A percentile compares a stretch with the other conserved stretches of the same genome.
phyloP scores from a whole-genome alignment of 2,329 filamentous ascomycete genomes.

The Anthostomella pinea region DNA sequence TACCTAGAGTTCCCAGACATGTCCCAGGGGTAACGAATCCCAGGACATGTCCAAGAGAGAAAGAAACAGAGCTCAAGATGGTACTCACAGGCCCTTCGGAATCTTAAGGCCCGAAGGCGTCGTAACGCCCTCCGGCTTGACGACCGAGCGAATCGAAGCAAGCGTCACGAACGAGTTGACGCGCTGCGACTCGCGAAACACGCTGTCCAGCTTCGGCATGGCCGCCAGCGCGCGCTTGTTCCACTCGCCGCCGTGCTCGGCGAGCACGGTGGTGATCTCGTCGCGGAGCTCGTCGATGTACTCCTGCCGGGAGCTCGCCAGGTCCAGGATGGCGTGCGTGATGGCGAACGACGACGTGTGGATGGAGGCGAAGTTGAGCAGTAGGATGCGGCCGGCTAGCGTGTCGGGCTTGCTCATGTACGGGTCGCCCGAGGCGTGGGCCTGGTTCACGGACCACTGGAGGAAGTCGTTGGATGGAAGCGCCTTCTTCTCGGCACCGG shows the following conservation, averaged over 20 bases:
- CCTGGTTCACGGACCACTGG: constrained; percentile 17
- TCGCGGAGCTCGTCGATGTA: constrained; percentile 43
- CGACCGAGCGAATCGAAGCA: constrained; percentile 24
- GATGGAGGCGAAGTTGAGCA: constrained; percentile 37
- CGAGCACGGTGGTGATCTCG: constrained; percentile 37
- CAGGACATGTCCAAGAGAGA: too few relatives aligned
- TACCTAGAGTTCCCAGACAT: too few relatives aligned
- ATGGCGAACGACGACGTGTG: constrained; percentile 37
- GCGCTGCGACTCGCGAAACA: constrained; percentile 39
- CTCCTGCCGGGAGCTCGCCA: constrained; percentile 34
- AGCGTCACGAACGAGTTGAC: constrained; percentile 32
- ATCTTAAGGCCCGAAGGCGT: constrained; percentile 35
- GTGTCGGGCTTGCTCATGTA: constrained; percentile 23
- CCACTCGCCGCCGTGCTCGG: constrained; percentile 28
- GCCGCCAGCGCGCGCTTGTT: constrained; percentile 32
- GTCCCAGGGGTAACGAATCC: neutral
- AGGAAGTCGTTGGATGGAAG: constrained; percentile 25
- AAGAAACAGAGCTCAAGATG: constrained; percentile 28
- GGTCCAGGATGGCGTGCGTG: constrained; percentile 41
- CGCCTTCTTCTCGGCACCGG: constrained; percentile 13
- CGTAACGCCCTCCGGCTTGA: constrained; percentile 25
- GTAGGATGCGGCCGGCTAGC: constrained; percentile 27
- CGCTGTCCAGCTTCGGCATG: constrained; percentile 39
- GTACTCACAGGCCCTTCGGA: constrained; percentile 30
- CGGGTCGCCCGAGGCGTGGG: constrained; percentile 19